These are phyloP conservation scores for Aspergillus taichungensis DNA, from an alignment of 495 filamentous ascomycete genomes.

Conservation along the genomic window DNA sequence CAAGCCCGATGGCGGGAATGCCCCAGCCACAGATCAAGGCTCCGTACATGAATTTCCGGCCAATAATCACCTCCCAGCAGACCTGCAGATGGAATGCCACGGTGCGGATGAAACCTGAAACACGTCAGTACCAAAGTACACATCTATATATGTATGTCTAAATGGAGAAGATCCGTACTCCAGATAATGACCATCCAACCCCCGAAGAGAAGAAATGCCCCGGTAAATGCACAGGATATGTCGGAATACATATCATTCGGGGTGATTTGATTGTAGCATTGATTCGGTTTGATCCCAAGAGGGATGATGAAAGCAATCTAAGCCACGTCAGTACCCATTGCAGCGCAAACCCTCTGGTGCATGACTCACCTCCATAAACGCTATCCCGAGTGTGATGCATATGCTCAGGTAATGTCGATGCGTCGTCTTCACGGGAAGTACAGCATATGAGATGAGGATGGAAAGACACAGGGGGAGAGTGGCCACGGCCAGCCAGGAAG, in stretches of 20 bases:
- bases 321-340: conserved; percentile 2
- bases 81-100: conserved; percentile 94
- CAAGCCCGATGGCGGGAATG: conserved; percentile 62
- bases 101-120: conserved; percentile 69
- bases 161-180: conserved; percentile 34
- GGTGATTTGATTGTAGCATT: conserved; percentile 86
- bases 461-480: conserved; percentile 65
- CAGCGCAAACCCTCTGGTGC: not conserved
- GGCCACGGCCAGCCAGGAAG: conserved; percentile 73
- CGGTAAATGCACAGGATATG: conserved; percentile 77
- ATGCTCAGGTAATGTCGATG: conserved; percentile 88
- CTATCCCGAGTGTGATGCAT: conserved; percentile 64
- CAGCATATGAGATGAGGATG: conserved; percentile 70
- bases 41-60: conserved; percentile 81
- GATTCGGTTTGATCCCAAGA: conserved; percentile 64
- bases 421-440: conserved; percentile 83
- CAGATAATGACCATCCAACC: conserved; percentile 78
- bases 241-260: conserved; percentile 86
- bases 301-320: conserved; percentile 77
- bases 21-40: conserved; percentile 77
- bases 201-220: conserved; percentile 73
- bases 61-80: conserved; percentile 90
- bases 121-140: conserved; percentile 1
- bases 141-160: too few species aligned
- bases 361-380: conserved; percentile 65